Conservation (phyloP, 2,329 filamentous ascomycete species). For the Aureobasidium vineae region DNA sequence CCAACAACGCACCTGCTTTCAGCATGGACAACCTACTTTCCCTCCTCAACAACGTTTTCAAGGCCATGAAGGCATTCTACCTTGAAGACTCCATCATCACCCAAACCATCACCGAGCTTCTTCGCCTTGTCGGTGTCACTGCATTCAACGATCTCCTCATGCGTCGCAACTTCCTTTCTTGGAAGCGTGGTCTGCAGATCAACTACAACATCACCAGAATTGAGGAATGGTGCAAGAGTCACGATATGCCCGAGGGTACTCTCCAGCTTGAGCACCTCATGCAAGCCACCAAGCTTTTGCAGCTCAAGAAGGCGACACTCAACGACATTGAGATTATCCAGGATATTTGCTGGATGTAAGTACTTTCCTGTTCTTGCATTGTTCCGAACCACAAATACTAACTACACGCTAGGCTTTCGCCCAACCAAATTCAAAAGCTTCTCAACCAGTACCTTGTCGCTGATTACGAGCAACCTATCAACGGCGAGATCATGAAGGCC, state of each 20-base stretch:
- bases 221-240: slow-evolving; percentile 99
- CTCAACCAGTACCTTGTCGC: slow-evolving; percentile 98
- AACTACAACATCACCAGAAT: slow-evolving; percentile 99
- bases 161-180: slow-evolving; percentile 96
- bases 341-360: slow-evolving; percentile 99
- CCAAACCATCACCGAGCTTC: slow-evolving; percentile 90
- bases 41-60: slow-evolving; percentile 94
- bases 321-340: slow-evolving; percentile 99
- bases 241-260: slow-evolving; percentile 98
- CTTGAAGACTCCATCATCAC: slow-evolving; percentile 94
- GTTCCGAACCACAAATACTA: neutral
- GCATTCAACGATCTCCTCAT: slow-evolving; percentile 98
- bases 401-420: slow-evolving; percentile 70
- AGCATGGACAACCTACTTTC: slow-evolving; percentile 99
- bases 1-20: slow-evolving; percentile 88
- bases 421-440: slow-evolving; percentile 98
- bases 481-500: slow-evolving; percentile 99
- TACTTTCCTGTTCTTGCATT: slow-evolving; percentile 32
- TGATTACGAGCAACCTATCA: slow-evolving; percentile 98
- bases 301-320: slow-evolving; percentile 97
- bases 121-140: slow-evolving; percentile 91
- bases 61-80: slow-evolving; percentile 98
- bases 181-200: slow-evolving; percentile 98
- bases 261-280: slow-evolving; percentile 97
- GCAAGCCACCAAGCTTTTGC: slow-evolving; percentile 98